Percentiles rank a stretch among this genome's conserved stretches.
Evolutionary conservation across 805 yeast species (phyloP).

Genomic region (Lipomyces lipofer): DNA sequence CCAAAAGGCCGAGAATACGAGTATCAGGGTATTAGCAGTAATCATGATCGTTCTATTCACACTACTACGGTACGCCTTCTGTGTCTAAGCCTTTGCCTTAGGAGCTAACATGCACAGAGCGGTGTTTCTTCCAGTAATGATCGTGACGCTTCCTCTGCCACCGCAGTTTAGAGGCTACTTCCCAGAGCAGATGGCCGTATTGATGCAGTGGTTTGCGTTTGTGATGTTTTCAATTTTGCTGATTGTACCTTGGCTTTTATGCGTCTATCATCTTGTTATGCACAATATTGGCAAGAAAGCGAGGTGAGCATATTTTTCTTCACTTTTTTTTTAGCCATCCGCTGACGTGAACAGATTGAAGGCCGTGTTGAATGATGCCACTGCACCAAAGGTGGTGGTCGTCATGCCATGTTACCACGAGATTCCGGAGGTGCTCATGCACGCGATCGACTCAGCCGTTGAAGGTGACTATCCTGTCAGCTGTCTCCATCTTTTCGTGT

Average conservation of each 20-base stretch:
- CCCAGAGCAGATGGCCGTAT: neutral
- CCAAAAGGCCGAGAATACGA: slow-evolving; percentile 19
- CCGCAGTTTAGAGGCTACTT: slow-evolving; percentile 16
- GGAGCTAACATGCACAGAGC: neutral
- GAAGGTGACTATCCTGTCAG: slow-evolving; percentile 22
- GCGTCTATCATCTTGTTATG: slow-evolving; percentile 17
- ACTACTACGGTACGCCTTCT: slow-evolving; percentile 8
- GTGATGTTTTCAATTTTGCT: slow-evolving; percentile 17
- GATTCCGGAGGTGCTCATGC: slow-evolving; percentile 23
- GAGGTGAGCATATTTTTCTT: slow-evolving; percentile 8
- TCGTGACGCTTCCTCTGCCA: slow-evolving; percentile 25
- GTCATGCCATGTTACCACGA: slow-evolving; percentile 30
- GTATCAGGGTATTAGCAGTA: slow-evolving; percentile 14
- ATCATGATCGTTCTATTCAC: slow-evolving; percentile 12
- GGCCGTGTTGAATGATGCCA: slow-evolving; percentile 1
- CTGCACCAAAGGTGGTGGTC: slow-evolving; percentile 28
- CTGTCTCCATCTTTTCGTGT: slow-evolving; percentile 25
- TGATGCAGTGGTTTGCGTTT: slow-evolving; percentile 21
- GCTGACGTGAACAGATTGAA: neutral
- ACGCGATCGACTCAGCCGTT: slow-evolving; percentile 25
- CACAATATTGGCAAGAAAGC: slow-evolving; percentile 13
- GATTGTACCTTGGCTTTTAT: slow-evolving; percentile 22
- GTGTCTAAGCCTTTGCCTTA: neutral
- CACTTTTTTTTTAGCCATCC: neutral
- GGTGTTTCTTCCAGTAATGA: slow-evolving; percentile 21